Conservation (phyloP, 2,329 filamentous ascomycete genomes). For the Hypoxylon sp. region DNA sequence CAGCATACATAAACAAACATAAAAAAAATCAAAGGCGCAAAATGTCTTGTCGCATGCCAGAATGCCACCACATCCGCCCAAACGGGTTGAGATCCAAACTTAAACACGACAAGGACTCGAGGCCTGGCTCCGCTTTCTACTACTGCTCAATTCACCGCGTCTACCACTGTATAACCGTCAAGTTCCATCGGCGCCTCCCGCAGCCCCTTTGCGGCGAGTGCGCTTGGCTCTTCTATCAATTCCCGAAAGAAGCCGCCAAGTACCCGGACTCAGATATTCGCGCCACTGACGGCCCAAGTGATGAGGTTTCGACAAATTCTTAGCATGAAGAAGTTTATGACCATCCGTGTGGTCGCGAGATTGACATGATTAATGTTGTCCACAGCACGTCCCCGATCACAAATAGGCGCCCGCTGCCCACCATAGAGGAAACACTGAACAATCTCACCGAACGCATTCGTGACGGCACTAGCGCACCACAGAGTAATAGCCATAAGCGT, state of each 20-base stretch:
- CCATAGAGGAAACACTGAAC: conserved; percentile 17
- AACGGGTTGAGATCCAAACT: conserved; percentile 33
- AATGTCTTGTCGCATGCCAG: conserved; percentile 41
- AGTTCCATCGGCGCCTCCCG: conserved; percentile 31
- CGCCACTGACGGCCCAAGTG: conserved; percentile 9
- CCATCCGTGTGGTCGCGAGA: neutral
- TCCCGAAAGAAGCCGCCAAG: conserved; percentile 35
- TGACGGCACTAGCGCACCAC: neutral
- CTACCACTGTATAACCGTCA: conserved; percentile 40
- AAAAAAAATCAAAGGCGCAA: conserved; percentile 6
- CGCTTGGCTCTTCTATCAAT: conserved; percentile 46
- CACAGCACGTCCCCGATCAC: neutral
- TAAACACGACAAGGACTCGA: conserved; percentile 40
- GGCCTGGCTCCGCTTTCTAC: conserved; percentile 40
- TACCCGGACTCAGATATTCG: conserved; percentile 32
- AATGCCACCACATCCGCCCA: conserved; percentile 31
- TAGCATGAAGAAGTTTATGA: neutral
- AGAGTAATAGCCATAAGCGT: neutral
- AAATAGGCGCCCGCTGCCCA: conserved; percentile 3
- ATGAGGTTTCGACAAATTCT: neutral
- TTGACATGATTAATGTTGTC: neutral
- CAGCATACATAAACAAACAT: conserved; percentile 17
- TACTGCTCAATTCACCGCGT: conserved; percentile 46
- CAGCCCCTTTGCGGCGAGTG: conserved; percentile 46
- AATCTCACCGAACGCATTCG: conserved; percentile 15